Conservation (phyloP, 331 rosid species). For the Dryas integrifolia region DNA sequence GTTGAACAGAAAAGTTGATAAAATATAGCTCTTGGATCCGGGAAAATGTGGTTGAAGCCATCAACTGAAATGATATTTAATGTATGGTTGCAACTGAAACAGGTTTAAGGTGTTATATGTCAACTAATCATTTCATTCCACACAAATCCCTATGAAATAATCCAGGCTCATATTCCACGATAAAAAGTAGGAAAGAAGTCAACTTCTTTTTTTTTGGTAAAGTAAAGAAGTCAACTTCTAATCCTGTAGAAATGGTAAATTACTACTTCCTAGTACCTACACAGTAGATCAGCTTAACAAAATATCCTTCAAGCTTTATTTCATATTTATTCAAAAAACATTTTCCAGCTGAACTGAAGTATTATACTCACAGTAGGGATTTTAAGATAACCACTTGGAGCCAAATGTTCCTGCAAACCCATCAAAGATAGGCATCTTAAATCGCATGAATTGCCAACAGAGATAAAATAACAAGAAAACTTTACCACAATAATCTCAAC, state of each 20-base stretch:
- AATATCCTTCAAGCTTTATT: too few relatives aligned
- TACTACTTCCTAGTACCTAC: too few relatives aligned
- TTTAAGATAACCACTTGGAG: slow-evolving; percentile 77
- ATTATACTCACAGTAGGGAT: slow-evolving; percentile 67
- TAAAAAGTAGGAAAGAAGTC: not conserved
- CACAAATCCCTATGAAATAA: not conserved
- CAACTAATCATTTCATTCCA: not conserved
- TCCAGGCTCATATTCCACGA: slow-evolving; percentile 1
- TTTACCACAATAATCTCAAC: slow-evolving; percentile 7
- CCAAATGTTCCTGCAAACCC: slow-evolving; percentile 63
- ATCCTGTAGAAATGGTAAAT: too few relatives aligned
- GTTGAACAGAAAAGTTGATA: slow-evolving; percentile 20
- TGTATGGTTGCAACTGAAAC: not conserved
- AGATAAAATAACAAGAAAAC: not conserved
- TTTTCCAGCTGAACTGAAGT: not conserved
- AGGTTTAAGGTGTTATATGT: not conserved
- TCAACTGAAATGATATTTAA: not conserved
- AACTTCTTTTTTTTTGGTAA: not conserved
- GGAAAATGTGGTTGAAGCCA: slow-evolving; percentile 5
- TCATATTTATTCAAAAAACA: too few relatives aligned
- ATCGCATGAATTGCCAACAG: not conserved
- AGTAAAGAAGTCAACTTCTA: too few relatives aligned
- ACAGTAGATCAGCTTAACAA: not conserved
- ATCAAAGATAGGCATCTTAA: slow-evolving; percentile 2
- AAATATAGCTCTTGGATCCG: not conserved